These are phyloP conservation scores for Baorangia bicolor DNA, from an alignment of 768 basidiomycete species.

Conservation along the genomic window DNA sequence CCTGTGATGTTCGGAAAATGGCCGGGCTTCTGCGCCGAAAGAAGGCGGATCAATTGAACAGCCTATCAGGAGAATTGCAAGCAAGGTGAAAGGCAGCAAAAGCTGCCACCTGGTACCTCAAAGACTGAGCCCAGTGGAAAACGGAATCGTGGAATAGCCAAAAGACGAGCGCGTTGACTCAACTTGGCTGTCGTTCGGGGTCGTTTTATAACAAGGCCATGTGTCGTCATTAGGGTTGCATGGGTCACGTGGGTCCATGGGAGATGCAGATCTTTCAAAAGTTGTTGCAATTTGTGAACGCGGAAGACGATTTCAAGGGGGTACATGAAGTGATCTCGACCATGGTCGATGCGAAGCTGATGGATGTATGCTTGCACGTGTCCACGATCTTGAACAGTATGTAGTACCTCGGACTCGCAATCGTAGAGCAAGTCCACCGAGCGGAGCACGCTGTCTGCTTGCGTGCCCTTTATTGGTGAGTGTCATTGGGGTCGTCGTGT, in stretches of 20 bases:
- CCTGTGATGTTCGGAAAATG: too few species aligned
- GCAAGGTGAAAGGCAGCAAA: too few species aligned
- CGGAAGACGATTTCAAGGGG: slow-evolving; percentile 68
- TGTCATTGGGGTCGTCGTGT: slow-evolving; percentile 1
- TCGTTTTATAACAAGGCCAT: slow-evolving; percentile 72
- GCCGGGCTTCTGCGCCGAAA: too few species aligned
- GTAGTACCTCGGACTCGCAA: slow-evolving; percentile 41
- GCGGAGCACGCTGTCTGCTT: slow-evolving; percentile 49
- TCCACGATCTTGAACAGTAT: slow-evolving; percentile 51
- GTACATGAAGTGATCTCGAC: slow-evolving; percentile 65
- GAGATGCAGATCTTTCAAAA: slow-evolving; percentile 75
- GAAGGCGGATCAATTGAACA: too few species aligned
- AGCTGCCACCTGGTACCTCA: too few species aligned
- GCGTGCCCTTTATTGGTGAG: slow-evolving; percentile 83
- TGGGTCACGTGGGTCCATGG: slow-evolving; percentile 61
- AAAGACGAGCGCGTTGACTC: slow-evolving; percentile 73
- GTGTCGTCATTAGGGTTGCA: slow-evolving; percentile 64
- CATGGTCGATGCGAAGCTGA: slow-evolving; percentile 64
- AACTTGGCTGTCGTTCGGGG: slow-evolving; percentile 71
- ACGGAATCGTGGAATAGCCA: slow-evolving; percentile 53
- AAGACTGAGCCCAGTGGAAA: slow-evolving; percentile 70
- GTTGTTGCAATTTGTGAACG: slow-evolving; percentile 63
- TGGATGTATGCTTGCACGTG: slow-evolving; percentile 52
- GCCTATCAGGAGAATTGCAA: too few species aligned
- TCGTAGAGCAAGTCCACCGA: slow-evolving; percentile 40